Evolutionary conservation across 2,329 filamentous ascomycete genomes (phyloP).

Genomic region (Ophiocordyceps unilateralis): DNA sequence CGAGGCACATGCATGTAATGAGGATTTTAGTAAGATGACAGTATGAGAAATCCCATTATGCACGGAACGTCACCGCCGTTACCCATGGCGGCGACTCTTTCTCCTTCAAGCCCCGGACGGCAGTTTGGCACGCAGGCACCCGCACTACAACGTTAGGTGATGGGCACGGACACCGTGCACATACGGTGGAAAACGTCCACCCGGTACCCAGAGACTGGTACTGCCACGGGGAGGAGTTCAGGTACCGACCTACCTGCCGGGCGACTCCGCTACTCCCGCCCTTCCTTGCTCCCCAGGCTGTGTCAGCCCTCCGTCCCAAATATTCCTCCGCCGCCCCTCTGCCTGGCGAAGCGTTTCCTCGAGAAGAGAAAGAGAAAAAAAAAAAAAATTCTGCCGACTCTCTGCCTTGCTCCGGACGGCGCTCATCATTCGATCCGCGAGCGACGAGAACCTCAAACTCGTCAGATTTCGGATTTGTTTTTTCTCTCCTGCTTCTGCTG

Average conservation of each 20-base stretch:
- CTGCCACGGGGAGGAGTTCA: too few species aligned
- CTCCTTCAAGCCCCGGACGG: too few species aligned
- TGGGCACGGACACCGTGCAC: neutral
- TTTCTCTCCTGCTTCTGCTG: neutral
- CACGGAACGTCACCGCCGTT: neutral
- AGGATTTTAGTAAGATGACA: neutral
- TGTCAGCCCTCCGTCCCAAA: neutral
- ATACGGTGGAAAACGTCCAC: neutral
- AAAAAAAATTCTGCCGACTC: neutral
- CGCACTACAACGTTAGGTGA: neutral
- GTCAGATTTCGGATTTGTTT: neutral
- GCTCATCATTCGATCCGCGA: neutral
- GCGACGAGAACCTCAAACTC: neutral
- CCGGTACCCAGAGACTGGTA: neutral
- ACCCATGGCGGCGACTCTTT: too few species aligned
- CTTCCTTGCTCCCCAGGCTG: neutral
- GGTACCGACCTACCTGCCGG: too few species aligned
- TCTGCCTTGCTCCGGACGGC: neutral
- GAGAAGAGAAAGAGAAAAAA: neutral
- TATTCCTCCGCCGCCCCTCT: neutral
- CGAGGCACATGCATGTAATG: too few species aligned
- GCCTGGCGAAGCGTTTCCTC: neutral
- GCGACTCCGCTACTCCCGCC: neutral
- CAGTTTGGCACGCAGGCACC: neutral
- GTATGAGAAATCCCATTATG: neutral